Evolutionary conservation across 257 asterid species (phyloP).

Genomic region (Eucommia ulmoides): DNA sequence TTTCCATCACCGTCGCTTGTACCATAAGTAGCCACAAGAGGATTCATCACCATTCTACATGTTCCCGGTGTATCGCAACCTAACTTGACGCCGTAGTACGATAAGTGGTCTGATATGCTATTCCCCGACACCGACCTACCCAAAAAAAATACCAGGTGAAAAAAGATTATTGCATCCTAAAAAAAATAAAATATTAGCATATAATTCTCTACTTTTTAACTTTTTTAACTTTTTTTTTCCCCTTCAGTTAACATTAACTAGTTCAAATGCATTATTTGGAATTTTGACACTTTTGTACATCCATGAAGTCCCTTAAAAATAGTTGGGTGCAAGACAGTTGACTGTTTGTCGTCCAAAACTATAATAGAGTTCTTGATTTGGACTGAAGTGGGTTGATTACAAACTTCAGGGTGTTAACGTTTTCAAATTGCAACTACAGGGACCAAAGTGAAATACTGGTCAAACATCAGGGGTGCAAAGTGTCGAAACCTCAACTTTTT

Average conservation of each 20-base stretch:
- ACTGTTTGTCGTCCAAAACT: too few relatives aligned
- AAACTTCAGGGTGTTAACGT: too few relatives aligned
- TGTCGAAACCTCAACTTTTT: background rate
- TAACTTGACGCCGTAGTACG: constrained; percentile 59
- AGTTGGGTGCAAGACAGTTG: background rate
- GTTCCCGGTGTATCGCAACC: constrained; percentile 42
- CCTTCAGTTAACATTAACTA: too few relatives aligned
- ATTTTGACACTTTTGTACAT: background rate
- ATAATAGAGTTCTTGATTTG: too few relatives aligned
- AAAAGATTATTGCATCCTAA: too few relatives aligned
- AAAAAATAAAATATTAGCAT: too few relatives aligned
- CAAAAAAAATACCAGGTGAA: constrained; percentile 1
- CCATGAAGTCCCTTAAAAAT: background rate
- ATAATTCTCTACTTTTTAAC: too few relatives aligned
- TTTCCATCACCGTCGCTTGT: constrained; percentile 51
- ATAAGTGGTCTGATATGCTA: constrained; percentile 77
- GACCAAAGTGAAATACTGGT: background rate
- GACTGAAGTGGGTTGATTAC: too few relatives aligned
- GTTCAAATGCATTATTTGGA: too few relatives aligned
- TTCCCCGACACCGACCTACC: constrained; percentile 82
- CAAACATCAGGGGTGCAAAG: background rate
- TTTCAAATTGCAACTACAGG: background rate
- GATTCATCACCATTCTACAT: constrained; percentile 65
- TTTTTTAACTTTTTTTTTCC: too few relatives aligned
- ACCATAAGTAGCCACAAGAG: constrained; percentile 29